Evolutionary conservation across 2,329 filamentous ascomycete species (phyloP).

Genomic region (Hypomyces perniciosus): DNA sequence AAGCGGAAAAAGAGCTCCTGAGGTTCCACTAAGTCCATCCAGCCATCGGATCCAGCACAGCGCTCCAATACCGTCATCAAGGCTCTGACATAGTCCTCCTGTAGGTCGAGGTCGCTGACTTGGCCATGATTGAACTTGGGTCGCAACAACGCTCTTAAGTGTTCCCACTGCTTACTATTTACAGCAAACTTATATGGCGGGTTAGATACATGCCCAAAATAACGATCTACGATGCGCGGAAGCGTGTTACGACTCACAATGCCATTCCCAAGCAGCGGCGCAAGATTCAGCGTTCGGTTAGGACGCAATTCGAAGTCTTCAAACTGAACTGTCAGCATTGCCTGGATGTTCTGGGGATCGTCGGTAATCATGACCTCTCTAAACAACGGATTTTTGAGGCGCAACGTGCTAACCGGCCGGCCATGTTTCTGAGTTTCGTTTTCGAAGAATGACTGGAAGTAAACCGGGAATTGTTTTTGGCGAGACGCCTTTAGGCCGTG

Average conservation of each 20-base stretch:
- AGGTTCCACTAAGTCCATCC: slow-evolving; percentile 35
- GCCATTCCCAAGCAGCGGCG: slow-evolving; percentile 39
- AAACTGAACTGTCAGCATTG: slow-evolving; percentile 22
- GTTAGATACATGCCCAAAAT: neutral
- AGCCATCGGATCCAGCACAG: slow-evolving; percentile 25
- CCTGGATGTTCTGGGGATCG: slow-evolving; percentile 24
- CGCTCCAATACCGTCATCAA: slow-evolving; percentile 22
- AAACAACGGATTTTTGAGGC: slow-evolving; percentile 16
- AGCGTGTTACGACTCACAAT: slow-evolving; percentile 20
- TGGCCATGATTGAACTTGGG: slow-evolving; percentile 38
- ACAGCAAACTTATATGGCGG: slow-evolving; percentile 23
- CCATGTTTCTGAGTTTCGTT: slow-evolving; percentile 8
- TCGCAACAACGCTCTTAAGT: slow-evolving; percentile 33
- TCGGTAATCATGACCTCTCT: slow-evolving; percentile 16
- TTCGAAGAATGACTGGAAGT: slow-evolving; percentile 2
- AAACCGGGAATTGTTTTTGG: slow-evolving; percentile 15
- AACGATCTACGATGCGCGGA: neutral
- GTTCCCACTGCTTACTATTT: slow-evolving; percentile 31
- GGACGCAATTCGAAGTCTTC: slow-evolving; percentile 22
- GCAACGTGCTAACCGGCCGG: slow-evolving; percentile 16
- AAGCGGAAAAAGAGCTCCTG: slow-evolving; percentile 43
- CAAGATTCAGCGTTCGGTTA: slow-evolving; percentile 21
- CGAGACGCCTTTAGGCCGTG: slow-evolving; percentile 12
- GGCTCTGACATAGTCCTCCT: slow-evolving; percentile 32
- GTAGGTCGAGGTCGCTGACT: slow-evolving; percentile 37